Conservation (phyloP, 2,329 filamentous ascomycete genomes). For the Aspergillus piperis region DNA sequence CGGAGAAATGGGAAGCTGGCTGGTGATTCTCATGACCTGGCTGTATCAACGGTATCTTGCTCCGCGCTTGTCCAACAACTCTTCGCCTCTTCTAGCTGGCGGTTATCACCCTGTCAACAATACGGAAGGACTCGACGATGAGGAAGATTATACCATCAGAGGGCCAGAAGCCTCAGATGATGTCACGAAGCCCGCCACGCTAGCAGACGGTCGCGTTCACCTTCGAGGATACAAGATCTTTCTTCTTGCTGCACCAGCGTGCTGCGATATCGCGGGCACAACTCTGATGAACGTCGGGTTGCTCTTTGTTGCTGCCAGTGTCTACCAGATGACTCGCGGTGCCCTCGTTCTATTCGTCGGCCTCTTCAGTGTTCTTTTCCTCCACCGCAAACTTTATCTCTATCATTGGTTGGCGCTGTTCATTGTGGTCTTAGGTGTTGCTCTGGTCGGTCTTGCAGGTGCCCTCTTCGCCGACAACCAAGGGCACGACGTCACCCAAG, state of each 20-base stretch:
- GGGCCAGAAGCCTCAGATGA: conserved; percentile 47
- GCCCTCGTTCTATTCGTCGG: conserved; percentile 95
- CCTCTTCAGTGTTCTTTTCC: conserved; percentile 88
- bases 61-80: conserved; percentile 38
- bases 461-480: conserved; percentile 69
- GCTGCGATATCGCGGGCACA: conserved; percentile 92
- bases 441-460: conserved; percentile 84
- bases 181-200: conserved; percentile 56
- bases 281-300: conserved; percentile 97
- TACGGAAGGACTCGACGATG: conserved; percentile 49
- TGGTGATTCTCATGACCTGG: conserved; percentile 73
- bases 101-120: conserved; percentile 68
- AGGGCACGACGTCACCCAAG: conserved; percentile 37
- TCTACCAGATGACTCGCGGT: conserved; percentile 98
- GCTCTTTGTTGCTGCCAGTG: conserved; percentile 89
- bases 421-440: conserved; percentile 85
- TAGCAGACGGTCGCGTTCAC: conserved; percentile 58
- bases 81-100: conserved; percentile 46
- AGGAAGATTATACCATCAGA: conserved; percentile 48
- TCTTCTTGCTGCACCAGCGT: conserved; percentile 79
- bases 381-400: conserved; percentile 74
- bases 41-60: conserved; percentile 63
- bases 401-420: conserved; percentile 92
- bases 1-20: conserved; percentile 93
- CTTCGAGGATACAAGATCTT: conserved; percentile 71